phyloP scores from a whole-genome alignment of 2,329 filamentous ascomycete genomes.

The Fragosphaeria purpurea region DNA sequence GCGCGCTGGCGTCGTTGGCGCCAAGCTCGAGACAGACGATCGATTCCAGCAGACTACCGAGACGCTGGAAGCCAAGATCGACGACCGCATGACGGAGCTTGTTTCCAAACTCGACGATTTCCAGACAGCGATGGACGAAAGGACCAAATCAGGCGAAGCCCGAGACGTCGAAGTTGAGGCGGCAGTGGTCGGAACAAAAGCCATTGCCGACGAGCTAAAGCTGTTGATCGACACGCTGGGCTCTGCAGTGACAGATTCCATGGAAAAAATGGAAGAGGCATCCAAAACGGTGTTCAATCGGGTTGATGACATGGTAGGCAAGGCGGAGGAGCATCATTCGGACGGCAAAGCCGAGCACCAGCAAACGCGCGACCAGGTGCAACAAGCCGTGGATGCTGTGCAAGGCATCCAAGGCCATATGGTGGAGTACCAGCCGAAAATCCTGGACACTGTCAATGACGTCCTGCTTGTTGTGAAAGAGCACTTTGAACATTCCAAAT shows the following conservation, averaged over 20 bases:
- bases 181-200: constrained; percentile 64
- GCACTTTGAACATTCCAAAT: constrained; percentile 81
- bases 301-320: constrained; percentile 67
- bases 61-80: constrained; percentile 44
- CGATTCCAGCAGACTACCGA: constrained; percentile 55
- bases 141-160: constrained; percentile 62
- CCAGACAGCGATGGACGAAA: constrained; percentile 62
- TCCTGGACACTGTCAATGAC: constrained; percentile 76
- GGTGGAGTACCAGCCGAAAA: constrained; percentile 76
- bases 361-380: constrained; percentile 70
- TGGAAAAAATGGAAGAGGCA: constrained; percentile 79
- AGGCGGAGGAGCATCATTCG: constrained; percentile 64
- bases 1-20: constrained; percentile 65
- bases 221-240: constrained; percentile 78
- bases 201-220: constrained; percentile 78
- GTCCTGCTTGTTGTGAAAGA: constrained; percentile 73
- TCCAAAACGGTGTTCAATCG: constrained; percentile 77
- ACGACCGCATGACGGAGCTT: constrained; percentile 62
- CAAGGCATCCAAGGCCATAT: constrained; percentile 70
- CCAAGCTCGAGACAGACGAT: constrained; percentile 75
- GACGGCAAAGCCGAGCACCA: constrained; percentile 72
- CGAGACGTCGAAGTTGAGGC: constrained; percentile 64
- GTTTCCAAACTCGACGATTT: constrained; percentile 84
- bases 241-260: constrained; percentile 66
- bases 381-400: constrained; percentile 62